Base-by-base conservation (phyloP, 176 grass and related monocot genomes). In the Carex littledalei region DNA sequence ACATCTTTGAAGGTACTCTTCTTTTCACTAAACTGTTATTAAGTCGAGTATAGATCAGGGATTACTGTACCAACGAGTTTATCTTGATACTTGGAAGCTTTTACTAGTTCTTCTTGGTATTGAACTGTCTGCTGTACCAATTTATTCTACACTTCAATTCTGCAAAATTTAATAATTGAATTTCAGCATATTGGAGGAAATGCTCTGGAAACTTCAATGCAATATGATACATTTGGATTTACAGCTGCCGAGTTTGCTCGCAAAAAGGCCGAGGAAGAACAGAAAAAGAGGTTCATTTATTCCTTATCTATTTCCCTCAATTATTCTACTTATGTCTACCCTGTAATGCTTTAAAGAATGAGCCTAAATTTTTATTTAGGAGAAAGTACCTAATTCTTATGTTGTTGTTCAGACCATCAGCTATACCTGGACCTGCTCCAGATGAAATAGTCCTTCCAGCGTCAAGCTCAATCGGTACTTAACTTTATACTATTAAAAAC, bases 151-250 rank as follows among this genome's bases (percentile, higher is more conserved):
- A 85, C 31, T 76, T 8, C 11, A 15, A 55, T 85, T 76, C 21
- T 39, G 4, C 22, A 45, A 65, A 76, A 65, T 50, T 82, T 43
- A 10, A 54, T 56, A 66, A 82, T 72, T 58, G 11, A 63, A 85
- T 84, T 67, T 72, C 84, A 98, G 95, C 89, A 81, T 85, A 93
- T 98, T 92, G 91, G 95, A 84, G 95, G 91, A 24, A 90, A 89
- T 53, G 83, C 92, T 63, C 73, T 98, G 84, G 95, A 95, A 89
- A 95, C 95, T 69, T 95, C 95, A 57, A 90, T 90, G 81, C 89
- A 95, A 72, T 98, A 94, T 85, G 93, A 98, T 85, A 98, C 95
- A 52, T 98, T 98, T 86, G 93, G 95, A 86, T 94, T 88, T 87
- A 95, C 93, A 81, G 91, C 91, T 85, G 93, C 91, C 77, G 93